Evolutionary conservation across 2,329 filamentous ascomycete species (phyloP), one percentile per base, ranked within the genome.

Genomic region (Alternaria hordeiaustralica): DNA sequence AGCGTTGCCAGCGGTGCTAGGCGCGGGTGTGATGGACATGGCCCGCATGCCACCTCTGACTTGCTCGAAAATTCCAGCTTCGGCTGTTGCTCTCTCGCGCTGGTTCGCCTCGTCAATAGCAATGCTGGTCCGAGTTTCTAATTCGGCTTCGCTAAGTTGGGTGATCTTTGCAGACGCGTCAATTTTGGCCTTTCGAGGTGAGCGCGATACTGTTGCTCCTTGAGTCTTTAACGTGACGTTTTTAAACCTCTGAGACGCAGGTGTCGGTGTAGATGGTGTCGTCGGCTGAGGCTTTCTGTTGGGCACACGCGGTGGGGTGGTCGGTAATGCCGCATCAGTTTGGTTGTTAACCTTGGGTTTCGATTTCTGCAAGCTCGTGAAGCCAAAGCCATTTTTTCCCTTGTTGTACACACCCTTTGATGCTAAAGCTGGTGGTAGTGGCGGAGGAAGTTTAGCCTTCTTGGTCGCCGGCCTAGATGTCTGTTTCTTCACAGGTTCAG

Each of bases 381-480:
- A 65, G 13, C 63, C 61, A n/a, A 60, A 56, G 11, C 18, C 44
- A 21, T 65, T 68, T 11, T 57, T 67, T 3, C 36, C 60, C 18
- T 55, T 66, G 10, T 43, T 46, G 5, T n/a, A n/a, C 20, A 44
- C 26, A 15, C 18, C 15, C 23, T 46, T 60, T 21, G 47, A 36
- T 18, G 18, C 33, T 12, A 28, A 28, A 6, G 46, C 23, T 51
- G 28, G 15, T 33, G 44, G 56, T 21, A 25, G 49, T 13, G 45
- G 15, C 10, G 55, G 55, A 33, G 49, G 49, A 13, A 53, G 13
- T 18, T 41, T 53, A 10, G 30, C n/a, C 23, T 58, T 61, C 23
- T 61, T 61, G 2, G 36, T 15, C 11, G 12, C 8, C 5, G 46
- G 23, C 15, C 50, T 23, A 21, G 45, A n/a, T n/a, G 10, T 55